phyloP scores from a whole-genome alignment of 75 land plant genomes.

The Sequoia sempervirens region DNA sequence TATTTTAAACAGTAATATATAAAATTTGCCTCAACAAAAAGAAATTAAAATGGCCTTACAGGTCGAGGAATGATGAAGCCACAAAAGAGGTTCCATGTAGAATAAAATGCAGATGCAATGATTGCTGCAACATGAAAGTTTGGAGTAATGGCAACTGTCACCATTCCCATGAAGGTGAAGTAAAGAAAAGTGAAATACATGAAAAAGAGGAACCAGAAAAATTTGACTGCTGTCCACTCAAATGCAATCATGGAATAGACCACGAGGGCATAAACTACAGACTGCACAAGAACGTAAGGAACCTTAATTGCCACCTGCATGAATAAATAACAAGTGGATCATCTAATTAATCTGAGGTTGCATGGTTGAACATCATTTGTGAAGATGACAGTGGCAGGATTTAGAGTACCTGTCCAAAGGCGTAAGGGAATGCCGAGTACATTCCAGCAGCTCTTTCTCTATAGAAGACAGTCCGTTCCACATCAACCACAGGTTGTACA shows the following conservation, averaged over 20 bases:
- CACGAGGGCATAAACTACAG: slow-evolving; percentile 17
- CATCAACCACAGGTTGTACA: slow-evolving; percentile 70
- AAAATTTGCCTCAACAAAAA: neutral
- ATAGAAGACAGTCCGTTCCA: slow-evolving; percentile 79
- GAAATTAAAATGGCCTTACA: slow-evolving; percentile 16
- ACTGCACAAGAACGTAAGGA: slow-evolving; percentile 31
- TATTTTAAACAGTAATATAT: neutral
- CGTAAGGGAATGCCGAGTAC: slow-evolving; percentile 80
- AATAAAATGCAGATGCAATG: slow-evolving; percentile 57
- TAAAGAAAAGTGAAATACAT: slow-evolving; percentile 71
- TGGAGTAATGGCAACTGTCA: slow-evolving; percentile 84
- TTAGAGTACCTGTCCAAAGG: slow-evolving; percentile 68
- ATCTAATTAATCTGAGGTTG: neutral
- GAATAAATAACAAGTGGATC: neutral
- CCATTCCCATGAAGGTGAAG: slow-evolving; percentile 90
- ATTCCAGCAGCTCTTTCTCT: slow-evolving; percentile 87
- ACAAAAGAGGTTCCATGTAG: slow-evolving; percentile 75
- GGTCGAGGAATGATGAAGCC: slow-evolving; percentile 69
- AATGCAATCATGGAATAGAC: slow-evolving; percentile 66
- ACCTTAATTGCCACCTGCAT: slow-evolving; percentile 34
- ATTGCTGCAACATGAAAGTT: slow-evolving; percentile 73
- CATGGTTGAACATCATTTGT: neutral
- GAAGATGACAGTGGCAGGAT: neutral
- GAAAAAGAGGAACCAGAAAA: slow-evolving; percentile 76
- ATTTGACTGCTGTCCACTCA: slow-evolving; percentile 77